Evolutionary conservation across 1,284 basidiomycete genomes (phyloP), one percentile per base, ranked within the genome.

Genomic region (Limonomyces culmigenus): DNA sequence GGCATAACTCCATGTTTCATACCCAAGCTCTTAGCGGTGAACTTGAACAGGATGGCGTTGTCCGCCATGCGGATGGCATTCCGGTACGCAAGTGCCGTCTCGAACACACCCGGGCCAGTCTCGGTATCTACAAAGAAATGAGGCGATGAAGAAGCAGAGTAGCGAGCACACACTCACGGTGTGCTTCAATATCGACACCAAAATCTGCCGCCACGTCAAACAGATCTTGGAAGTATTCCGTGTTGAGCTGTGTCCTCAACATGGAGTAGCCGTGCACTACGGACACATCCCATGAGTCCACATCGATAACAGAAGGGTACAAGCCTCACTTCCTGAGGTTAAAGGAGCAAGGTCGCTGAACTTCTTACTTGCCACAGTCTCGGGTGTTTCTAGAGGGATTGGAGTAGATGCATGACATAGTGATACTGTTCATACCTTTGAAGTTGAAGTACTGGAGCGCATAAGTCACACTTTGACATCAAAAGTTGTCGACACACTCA

Each of bases 31-130:
- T 96, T 96, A 4, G 87, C 85, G 11, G 87, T 58, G 46, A 81
- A 85, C 54, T 98, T 98, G 72, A 89, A 97, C 29, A 97, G 59
- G 35, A 80, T 70, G 0, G 89, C 89, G 51, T 95, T 96, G 50
- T 98, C 93, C 1, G 89, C 93, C 77, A 97, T 93, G 36, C 81
- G 63, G 12, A 71, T 51, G 1, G 83, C 81, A 19, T 75, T 69
- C 2, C 84, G 89, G 50, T 96, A 97, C 10, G 85, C 85, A 21
- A 98, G 63, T 0, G 93, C 93, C 2, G 92, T 92, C 54, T 98
- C 93, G 41, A 83, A 79, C 1, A 98, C 92, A 27, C 80, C 80
- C 3, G 88, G 87, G 1, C 91, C 92, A 0, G 92, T 96, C 57
- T 97, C 92, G 20, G 93, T 96, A 51, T 97, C 88, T 89, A 42